Percentiles rank a stretch among this genome's conserved stretches.
phyloP scores from a whole-genome alignment of 1,284 basidiomycete genomes.

The Ceratobasidium sp. region DNA sequence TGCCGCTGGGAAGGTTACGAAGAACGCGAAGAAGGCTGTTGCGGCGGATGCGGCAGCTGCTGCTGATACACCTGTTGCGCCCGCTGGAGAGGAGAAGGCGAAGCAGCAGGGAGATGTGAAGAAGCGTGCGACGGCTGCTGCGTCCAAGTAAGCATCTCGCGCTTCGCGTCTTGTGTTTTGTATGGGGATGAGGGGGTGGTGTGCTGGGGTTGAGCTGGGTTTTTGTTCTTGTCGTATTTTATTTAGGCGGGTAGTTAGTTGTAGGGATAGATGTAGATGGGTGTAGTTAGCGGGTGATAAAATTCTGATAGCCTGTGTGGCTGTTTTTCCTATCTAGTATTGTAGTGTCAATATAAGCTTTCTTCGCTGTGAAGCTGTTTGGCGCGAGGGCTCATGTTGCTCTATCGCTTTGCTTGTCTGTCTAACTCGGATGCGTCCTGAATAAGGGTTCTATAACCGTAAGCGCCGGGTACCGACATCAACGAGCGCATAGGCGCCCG shows the following conservation, averaged over 20 bases:
- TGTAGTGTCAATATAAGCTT: neutral
- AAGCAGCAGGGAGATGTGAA: conserved; percentile 51
- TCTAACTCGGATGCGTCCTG: too few species aligned
- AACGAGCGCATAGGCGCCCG: too few species aligned
- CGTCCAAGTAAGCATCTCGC: conserved; percentile 26
- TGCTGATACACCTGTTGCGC: conserved; percentile 50
- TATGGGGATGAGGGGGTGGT: neutral
- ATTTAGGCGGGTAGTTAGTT: conserved; percentile 9
- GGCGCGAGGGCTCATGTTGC: too few species aligned
- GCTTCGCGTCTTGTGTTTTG: neutral
- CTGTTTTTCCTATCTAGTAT: conserved; percentile 23
- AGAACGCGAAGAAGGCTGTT: conserved; percentile 51
- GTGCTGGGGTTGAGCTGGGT: neutral
- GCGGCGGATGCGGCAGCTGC: conserved; percentile 24
- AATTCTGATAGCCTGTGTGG: conserved; percentile 31
- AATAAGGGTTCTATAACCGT: too few species aligned
- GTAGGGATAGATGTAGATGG: neutral
- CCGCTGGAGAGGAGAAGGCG: conserved; percentile 52
- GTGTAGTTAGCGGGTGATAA: conserved; percentile 21
- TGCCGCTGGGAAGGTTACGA: conserved; percentile 48
- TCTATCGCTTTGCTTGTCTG: too few species aligned
- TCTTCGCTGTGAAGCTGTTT: too few species aligned
- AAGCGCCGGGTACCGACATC: too few species aligned
- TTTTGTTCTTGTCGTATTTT: conserved; percentile 33
- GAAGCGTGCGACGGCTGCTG: conserved; percentile 53